Conservation (phyloP, 225 moss, liverwort and hornwort genomes). For the Physcomitrium patens region DNA sequence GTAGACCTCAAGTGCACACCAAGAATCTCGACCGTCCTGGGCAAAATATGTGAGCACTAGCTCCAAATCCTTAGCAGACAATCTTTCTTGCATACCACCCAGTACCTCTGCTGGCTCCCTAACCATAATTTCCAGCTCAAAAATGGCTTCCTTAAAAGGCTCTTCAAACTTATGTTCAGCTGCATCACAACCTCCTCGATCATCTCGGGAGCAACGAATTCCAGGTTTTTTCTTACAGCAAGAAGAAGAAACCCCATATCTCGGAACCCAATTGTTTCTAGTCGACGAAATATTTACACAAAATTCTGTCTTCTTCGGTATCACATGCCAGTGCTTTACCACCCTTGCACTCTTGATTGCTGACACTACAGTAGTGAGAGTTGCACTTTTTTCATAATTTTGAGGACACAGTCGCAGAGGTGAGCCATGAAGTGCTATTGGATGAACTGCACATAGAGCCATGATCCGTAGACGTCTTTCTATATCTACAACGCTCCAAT, state of each 20-base stretch:
- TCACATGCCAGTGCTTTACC: constrained; percentile 23
- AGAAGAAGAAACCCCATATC: constrained; percentile 23
- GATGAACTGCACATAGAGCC: constrained; percentile 59
- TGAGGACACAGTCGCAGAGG: constrained; percentile 41
- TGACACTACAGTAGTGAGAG: constrained; percentile 27
- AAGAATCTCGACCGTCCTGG: constrained; percentile 94
- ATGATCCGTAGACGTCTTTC: constrained; percentile 33
- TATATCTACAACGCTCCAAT: constrained; percentile 31
- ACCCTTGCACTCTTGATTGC: constrained; percentile 30
- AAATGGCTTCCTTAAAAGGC: constrained; percentile 83
- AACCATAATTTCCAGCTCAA: constrained; percentile 94
- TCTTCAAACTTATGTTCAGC: constrained; percentile 62
- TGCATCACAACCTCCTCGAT: constrained; percentile 46
- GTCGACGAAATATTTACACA: constrained; percentile 28
- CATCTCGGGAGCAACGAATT: constrained; percentile 47
- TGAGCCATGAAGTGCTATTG: constrained; percentile 34
- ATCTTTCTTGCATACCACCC: constrained; percentile 79
- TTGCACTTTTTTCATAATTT: constrained; percentile 36
- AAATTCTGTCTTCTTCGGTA: constrained; percentile 11
- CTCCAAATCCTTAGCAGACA: constrained; percentile 90
- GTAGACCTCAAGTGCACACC: constrained; percentile 96
- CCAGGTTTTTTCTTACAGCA: constrained; percentile 16
- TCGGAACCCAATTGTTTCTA: constrained; percentile 27
- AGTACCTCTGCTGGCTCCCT: constrained; percentile 92
- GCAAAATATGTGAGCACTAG: constrained; percentile 91